phyloP scores from a whole-genome alignment of 2,329 filamentous ascomycete species.

The Ophiostoma novo-ulmi region DNA sequence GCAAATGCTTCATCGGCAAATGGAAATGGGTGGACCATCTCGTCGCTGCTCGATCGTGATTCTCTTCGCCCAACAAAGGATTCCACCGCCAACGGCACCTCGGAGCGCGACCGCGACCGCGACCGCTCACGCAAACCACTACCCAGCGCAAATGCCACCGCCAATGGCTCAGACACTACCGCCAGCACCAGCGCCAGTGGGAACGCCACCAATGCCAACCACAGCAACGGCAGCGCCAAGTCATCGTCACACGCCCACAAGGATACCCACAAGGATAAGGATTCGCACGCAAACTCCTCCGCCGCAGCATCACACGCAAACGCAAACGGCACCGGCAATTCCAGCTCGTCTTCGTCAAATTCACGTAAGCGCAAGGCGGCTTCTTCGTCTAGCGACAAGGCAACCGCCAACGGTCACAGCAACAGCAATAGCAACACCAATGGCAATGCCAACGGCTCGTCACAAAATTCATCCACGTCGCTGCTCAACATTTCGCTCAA shows the following conservation, averaged over 20 bases:
- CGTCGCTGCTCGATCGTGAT: constrained; percentile 23
- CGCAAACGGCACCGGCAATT: constrained; percentile 34
- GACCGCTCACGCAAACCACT: constrained; percentile 25
- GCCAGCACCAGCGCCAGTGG: constrained; percentile 18
- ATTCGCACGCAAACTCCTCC: constrained; percentile 26
- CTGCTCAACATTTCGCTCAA: constrained; percentile 24
- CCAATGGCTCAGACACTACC: constrained; percentile 29
- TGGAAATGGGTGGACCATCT: constrained; percentile 1
- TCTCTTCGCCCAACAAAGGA: constrained; percentile 23
- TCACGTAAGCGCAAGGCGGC: constrained; percentile 85
- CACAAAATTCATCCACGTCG: constrained; percentile 21
- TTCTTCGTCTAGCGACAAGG: constrained; percentile 29
- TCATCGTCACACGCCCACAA: constrained; percentile 16
- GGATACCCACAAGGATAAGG: constrained; percentile 30
- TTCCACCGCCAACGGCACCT: constrained; percentile 12
- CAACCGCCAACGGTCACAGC: constrained; percentile 24
- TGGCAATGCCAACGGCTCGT: constrained; percentile 11
- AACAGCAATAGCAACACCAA: not conserved
- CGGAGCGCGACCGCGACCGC: constrained; percentile 20
- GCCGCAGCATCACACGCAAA: constrained; percentile 21
- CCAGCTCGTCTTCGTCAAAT: constrained; percentile 40
- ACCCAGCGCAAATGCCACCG: constrained; percentile 19
- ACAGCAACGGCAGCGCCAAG: constrained; percentile 27
- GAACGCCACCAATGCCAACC: constrained; percentile 20
- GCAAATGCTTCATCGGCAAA: not conserved